A percentile compares a stretch with the other conserved stretches of the same genome.
Evolutionary conservation across 805 yeast genomes (phyloP).

Genomic region (Isabelozyma heimii): DNA sequence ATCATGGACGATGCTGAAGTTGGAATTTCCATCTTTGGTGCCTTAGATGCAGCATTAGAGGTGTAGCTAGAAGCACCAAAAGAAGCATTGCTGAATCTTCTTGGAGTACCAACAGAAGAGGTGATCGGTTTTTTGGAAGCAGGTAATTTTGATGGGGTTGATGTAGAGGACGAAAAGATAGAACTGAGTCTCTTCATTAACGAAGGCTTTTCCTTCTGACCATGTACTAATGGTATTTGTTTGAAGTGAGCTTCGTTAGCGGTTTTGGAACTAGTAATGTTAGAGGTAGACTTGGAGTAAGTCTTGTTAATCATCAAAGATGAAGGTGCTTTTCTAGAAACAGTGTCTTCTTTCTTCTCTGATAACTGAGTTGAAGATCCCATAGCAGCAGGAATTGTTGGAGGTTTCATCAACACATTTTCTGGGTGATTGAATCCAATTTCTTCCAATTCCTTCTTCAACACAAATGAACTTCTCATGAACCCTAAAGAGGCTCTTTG

Average conservation of each 20-base stretch:
- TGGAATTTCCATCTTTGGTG: background rate
- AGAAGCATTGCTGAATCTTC: background rate
- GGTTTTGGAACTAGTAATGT: background rate
- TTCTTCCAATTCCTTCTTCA: conserved; percentile 39
- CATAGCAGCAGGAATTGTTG: conserved; percentile 16
- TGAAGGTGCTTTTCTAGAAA: background rate
- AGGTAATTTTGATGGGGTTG: conserved; percentile 1
- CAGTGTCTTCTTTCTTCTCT: background rate
- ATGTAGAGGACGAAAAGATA: conserved; percentile 5
- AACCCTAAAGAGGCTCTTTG: conserved; percentile 40
- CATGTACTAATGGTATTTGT: background rate
- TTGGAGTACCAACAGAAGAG: background rate
- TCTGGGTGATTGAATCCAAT: conserved; percentile 31
- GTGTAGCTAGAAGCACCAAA: conserved; percentile 1
- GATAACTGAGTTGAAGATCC: conserved; percentile 5
- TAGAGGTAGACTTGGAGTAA: background rate
- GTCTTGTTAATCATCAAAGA: background rate
- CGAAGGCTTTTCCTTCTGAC: conserved; percentile 1
- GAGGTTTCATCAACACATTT: conserved; percentile 21
- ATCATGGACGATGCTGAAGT: background rate
- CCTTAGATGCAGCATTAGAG: background rate
- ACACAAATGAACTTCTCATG: conserved; percentile 41
- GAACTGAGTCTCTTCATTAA: conserved; percentile 4
- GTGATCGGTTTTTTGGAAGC: background rate
- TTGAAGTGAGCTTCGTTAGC: background rate